phyloP scores from a whole-genome alignment of 2,329 filamentous ascomycete species.

The Emericellopsis cladophorae region DNA sequence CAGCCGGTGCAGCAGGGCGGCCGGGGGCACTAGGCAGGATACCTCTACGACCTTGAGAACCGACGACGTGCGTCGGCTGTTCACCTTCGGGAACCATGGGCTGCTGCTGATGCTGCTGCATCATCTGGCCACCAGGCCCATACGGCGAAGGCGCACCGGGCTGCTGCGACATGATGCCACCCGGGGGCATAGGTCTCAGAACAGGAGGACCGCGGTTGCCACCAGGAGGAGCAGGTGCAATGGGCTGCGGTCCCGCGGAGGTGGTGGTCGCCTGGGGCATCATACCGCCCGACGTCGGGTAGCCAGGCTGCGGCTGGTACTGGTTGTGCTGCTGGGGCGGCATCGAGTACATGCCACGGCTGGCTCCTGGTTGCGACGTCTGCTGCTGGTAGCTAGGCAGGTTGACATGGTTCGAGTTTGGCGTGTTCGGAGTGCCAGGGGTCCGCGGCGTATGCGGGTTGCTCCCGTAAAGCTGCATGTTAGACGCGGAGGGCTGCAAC shows the following conservation, averaged over 20 bases:
- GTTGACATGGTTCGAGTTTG: slow-evolving; percentile 34
- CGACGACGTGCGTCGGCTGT: slow-evolving; percentile 81
- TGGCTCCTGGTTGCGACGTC: slow-evolving; percentile 31
- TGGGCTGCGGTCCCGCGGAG: slow-evolving; percentile 60
- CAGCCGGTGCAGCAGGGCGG: slow-evolving; percentile 61
- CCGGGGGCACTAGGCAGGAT: slow-evolving; percentile 87
- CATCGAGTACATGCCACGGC: slow-evolving; percentile 40
- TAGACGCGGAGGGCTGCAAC: slow-evolving; percentile 32
- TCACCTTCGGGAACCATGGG: slow-evolving; percentile 42
- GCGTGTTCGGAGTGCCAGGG: slow-evolving; percentile 49
- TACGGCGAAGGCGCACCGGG: slow-evolving; percentile 47
- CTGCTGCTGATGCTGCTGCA: slow-evolving; percentile 34
- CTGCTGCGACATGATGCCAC: slow-evolving; percentile 45
- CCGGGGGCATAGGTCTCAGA: slow-evolving; percentile 58
- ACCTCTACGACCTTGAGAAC: slow-evolving; percentile 82
- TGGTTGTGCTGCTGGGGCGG: slow-evolving; percentile 36
- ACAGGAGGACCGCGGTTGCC: slow-evolving; percentile 44
- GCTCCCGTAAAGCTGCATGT: slow-evolving; percentile 38
- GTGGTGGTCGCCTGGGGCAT: slow-evolving; percentile 55
- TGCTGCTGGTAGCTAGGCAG: slow-evolving; percentile 42
- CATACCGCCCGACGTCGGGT: slow-evolving; percentile 45
- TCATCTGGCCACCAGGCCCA: slow-evolving; percentile 33
- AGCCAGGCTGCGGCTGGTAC: slow-evolving; percentile 39
- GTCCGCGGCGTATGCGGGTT: slow-evolving; percentile 51
- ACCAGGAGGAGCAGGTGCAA: slow-evolving; percentile 59